Percentiles rank a stretch among this genome's conserved stretches.
Evolutionary conservation across 192 early-diverging fungal genomes (phyloP).

Genomic region (Podila verticillata): DNA sequence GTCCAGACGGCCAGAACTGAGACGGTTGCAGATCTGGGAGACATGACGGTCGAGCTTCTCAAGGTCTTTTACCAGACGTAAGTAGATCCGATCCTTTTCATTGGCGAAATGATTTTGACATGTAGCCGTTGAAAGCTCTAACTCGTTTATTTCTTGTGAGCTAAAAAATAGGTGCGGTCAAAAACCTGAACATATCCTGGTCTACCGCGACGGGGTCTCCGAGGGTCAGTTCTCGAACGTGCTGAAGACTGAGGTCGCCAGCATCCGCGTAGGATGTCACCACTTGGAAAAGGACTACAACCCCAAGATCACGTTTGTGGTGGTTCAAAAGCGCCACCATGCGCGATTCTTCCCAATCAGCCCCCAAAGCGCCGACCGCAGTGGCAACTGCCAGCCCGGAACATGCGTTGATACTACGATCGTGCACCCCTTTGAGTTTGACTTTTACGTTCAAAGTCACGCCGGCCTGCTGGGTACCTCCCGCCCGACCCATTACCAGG

Average conservation of each 20-base stretch:
- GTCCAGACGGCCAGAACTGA: slow-evolving; percentile 74
- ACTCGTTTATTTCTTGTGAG: too few species aligned
- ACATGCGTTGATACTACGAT: slow-evolving; percentile 80
- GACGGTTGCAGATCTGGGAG: slow-evolving; percentile 72
- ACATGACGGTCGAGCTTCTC: slow-evolving; percentile 73
- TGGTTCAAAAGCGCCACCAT: slow-evolving; percentile 92
- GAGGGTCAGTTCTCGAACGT: slow-evolving; percentile 86
- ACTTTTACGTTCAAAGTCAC: slow-evolving; percentile 93
- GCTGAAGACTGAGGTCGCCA: slow-evolving; percentile 74
- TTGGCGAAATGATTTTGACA: too few species aligned
- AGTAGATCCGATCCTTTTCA: background rate
- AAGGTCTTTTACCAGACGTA: slow-evolving; percentile 64
- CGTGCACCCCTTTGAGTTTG: slow-evolving; percentile 82
- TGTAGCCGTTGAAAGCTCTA: too few species aligned
- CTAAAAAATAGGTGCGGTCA: slow-evolving; percentile 60
- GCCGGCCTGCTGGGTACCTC: slow-evolving; percentile 93
- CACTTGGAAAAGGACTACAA: slow-evolving; percentile 73
- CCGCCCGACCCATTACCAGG: slow-evolving; percentile 91
- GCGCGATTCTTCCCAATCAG: slow-evolving; percentile 83
- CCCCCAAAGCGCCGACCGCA: slow-evolving; percentile 68
- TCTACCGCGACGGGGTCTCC: slow-evolving; percentile 91
- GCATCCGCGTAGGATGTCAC: slow-evolving; percentile 67
- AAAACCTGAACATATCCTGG: slow-evolving; percentile 79
- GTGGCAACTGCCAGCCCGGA: slow-evolving; percentile 87
- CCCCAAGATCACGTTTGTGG: slow-evolving; percentile 84